Percentiles rank a stretch among this genome's conserved stretches.
These are phyloP conservation scores for Xylariaceae sp. DNA, from an alignment of 2,329 filamentous ascomycete genomes.

Conservation along the genomic window DNA sequence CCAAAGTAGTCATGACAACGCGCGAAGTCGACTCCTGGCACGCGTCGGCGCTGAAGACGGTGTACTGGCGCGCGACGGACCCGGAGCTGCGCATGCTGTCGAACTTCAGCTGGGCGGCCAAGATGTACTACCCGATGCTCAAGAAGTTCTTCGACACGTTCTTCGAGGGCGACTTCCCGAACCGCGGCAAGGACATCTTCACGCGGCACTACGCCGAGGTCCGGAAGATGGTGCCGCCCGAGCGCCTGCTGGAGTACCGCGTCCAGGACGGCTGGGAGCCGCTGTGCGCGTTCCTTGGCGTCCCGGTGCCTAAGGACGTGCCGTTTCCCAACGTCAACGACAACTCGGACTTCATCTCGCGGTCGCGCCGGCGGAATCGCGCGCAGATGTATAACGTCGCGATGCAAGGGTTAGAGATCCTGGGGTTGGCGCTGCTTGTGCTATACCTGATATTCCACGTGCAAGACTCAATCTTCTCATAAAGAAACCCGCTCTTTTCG, in stretches of 20 bases:
- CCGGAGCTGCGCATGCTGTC: slow-evolving; percentile 55
- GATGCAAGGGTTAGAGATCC: slow-evolving; percentile 20
- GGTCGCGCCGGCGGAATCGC: slow-evolving; percentile 43
- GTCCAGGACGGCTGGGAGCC: slow-evolving; percentile 37
- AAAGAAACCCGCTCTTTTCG: too few relatives aligned
- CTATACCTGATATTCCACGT: slow-evolving; percentile 29
- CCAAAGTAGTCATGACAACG: slow-evolving; percentile 65
- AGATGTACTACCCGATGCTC: slow-evolving; percentile 67
- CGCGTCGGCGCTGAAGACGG: slow-evolving; percentile 61
- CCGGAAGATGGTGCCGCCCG: slow-evolving; percentile 28
- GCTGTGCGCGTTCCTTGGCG: slow-evolving; percentile 36
- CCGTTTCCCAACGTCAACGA: slow-evolving; percentile 47
- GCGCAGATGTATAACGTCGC: slow-evolving; percentile 47
- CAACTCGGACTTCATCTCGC: slow-evolving; percentile 44
- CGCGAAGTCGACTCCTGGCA: slow-evolving; percentile 63
- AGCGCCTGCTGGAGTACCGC: slow-evolving; percentile 33
- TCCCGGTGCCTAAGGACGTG: slow-evolving; percentile 30
- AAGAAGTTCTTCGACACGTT: slow-evolving; percentile 65
- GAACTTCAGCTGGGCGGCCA: slow-evolving; percentile 59
- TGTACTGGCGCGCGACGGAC: slow-evolving; percentile 63
- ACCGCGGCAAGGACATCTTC: slow-evolving; percentile 61
- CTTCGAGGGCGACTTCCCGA: slow-evolving; percentile 64
- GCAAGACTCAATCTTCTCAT: slow-evolving; percentile 22
- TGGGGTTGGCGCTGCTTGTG: slow-evolving; percentile 32
- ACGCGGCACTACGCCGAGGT: slow-evolving; percentile 35